These are phyloP conservation scores for Diospyros kaki DNA, from an alignment of 148 eudicot species.

Conservation along the genomic window DNA sequence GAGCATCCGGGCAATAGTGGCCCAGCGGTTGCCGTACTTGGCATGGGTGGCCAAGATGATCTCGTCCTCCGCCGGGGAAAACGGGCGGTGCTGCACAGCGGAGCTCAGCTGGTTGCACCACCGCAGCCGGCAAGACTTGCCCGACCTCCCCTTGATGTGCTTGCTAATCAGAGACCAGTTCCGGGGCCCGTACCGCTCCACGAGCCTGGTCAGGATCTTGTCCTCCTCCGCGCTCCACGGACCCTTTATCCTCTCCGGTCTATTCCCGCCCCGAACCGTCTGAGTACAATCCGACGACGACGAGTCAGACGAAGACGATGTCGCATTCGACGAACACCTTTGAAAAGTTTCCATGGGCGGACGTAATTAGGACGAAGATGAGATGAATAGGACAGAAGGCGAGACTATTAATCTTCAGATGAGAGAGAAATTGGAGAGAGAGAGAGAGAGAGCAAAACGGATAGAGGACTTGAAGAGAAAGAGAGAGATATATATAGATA, in stretches of 20 bases:
- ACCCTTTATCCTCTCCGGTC: slow-evolving; percentile 38
- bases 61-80: slow-evolving; percentile 42
- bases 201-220: slow-evolving; percentile 47
- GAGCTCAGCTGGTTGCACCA: slow-evolving; percentile 69
- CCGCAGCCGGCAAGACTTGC: slow-evolving; percentile 52
- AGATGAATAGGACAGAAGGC: too few relatives aligned
- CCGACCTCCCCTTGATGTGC: slow-evolving; percentile 52
- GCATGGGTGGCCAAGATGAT: slow-evolving; percentile 41
- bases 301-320: slow-evolving; percentile 28
- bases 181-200: slow-evolving; percentile 41
- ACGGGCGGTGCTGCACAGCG: slow-evolving; percentile 44
- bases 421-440: neutral
- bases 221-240: slow-evolving; percentile 73
- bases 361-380: too few relatives aligned
- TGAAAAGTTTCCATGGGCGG: slow-evolving; percentile 14
- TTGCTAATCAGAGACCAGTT: slow-evolving; percentile 56
- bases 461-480: neutral
- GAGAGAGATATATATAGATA: neutral
- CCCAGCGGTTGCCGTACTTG: slow-evolving; percentile 55
- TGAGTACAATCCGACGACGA: slow-evolving; percentile 15
- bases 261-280: neutral
- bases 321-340: slow-evolving; percentile 17
- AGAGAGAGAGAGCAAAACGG: neutral
- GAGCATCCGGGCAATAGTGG: slow-evolving; percentile 50
- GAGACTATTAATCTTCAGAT: too few relatives aligned